Percentiles rank a stretch among this genome's conserved stretches.
Conservation (phyloP, 2,329 filamentous ascomycete species). For the Botrytis tulipae region DNA sequence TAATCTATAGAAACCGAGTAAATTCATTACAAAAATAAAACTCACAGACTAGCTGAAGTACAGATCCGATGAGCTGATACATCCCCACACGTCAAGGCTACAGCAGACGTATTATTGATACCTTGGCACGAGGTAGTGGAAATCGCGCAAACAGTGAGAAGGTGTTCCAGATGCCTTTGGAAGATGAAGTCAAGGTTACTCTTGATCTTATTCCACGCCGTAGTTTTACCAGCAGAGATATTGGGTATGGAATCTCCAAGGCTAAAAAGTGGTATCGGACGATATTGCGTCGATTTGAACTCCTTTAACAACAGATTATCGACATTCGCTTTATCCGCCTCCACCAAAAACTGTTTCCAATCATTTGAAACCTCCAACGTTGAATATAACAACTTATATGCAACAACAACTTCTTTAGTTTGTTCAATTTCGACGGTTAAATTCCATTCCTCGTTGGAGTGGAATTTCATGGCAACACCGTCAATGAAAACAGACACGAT, state of each 20-base stretch:
- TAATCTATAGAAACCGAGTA: not conserved
- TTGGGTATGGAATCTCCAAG: not conserved
- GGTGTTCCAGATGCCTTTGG: not conserved
- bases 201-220: not conserved
- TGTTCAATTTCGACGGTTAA: not conserved
- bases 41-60: not conserved
- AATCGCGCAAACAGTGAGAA: not conserved
- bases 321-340: not conserved
- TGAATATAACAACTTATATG: not conserved
- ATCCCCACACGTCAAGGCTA: not conserved
- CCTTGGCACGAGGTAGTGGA: not conserved
- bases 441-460: not conserved
- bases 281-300: not conserved
- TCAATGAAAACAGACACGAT: not conserved
- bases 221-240: fast-evolving
- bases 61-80: not conserved
- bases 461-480: not conserved
- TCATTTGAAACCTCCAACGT: not conserved
- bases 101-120: not conserved
- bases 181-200: not conserved
- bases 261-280: not conserved
- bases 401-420: not conserved
- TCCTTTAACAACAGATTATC: fast-evolving
- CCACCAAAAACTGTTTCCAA: not conserved
- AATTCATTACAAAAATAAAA: not conserved